Evolutionary conservation across 768 basidiomycete genomes (phyloP), one percentile per base, ranked within the genome.

Genomic region (Tephrocybe sp.): DNA sequence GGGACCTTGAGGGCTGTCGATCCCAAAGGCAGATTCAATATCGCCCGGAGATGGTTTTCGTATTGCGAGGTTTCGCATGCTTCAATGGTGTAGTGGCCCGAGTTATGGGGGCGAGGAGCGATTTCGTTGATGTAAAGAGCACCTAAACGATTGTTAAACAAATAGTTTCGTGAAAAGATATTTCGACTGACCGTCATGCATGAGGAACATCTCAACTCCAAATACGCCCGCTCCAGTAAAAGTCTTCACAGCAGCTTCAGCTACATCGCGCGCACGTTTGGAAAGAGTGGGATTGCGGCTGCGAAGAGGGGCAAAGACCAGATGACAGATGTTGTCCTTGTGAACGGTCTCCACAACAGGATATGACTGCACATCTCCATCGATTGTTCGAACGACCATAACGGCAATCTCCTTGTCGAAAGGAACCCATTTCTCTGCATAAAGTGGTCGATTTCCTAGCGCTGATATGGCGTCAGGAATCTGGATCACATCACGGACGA

Each of bases 41-140:
- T 95, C 16, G 94, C 90, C 28, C 94, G 92, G 43, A 98, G 86
- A 67, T 98, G 97, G 58, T 98, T 97, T 67, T 93, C 92, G 70
- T 91, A 99, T 70, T 98, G 97, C 2, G 96, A 98, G 2, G 93
- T 91, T 58, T 92, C 78, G 67, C 94, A 98, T 0, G 96, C 94
- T 71, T 98, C 97, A 62, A 98, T 98, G 24, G 95, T 97, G 68
- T 98, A 96, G 66, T 99, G 97, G 0, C 96, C 97, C 8, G 95
- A 98, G 71, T 98, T 99, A 66, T 99, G 97, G 1, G 97, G 96
- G 15, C 97, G 82, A 11, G 97, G 97, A 0, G 97, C 97, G 53
- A 99, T 96, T 71, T 99, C 97, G 67, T 99, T 99, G 55, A 99
- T 80, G 51, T 84, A 83, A 1, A 98, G 78, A 0, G 74, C 66